Evolutionary conservation across 2,329 filamentous ascomycete genomes (phyloP).

Genomic region (Colletotrichum tabaci): DNA sequence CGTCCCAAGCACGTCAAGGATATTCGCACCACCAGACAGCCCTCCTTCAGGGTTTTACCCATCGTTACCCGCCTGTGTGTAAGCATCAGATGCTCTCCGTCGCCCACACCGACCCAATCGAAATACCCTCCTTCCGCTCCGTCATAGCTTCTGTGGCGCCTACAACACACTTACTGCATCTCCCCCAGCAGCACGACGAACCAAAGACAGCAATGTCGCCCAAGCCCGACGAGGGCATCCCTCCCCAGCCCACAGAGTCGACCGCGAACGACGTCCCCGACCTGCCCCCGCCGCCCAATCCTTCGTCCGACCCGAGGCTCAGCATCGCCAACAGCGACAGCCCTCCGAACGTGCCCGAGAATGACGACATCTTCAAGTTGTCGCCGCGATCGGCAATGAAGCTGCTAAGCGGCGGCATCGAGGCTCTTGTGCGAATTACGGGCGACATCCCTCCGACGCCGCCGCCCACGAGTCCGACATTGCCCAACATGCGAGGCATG

Average conservation of each 20-base stretch:
- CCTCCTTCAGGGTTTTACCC: neutral
- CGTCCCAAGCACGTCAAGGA: conserved; percentile 16
- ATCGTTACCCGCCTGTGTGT: neutral
- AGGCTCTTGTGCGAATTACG: conserved; percentile 79
- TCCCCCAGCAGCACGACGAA: conserved; percentile 13
- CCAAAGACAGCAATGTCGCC: conserved; percentile 20
- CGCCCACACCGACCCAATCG: conserved; percentile 7
- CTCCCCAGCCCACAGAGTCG: conserved; percentile 44
- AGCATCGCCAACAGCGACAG: conserved; percentile 45
- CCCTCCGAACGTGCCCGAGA: conserved; percentile 50
- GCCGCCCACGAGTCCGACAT: conserved; percentile 73
- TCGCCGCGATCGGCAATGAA: conserved; percentile 82
- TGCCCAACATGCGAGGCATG: conserved; percentile 76
- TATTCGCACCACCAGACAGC: conserved; percentile 25
- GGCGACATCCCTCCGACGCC: conserved; percentile 88
- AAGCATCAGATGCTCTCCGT: conserved; percentile 20
- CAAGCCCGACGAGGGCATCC: conserved; percentile 21
- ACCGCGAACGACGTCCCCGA: conserved; percentile 48
- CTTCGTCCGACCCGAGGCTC: conserved; percentile 56
- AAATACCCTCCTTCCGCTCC: conserved; percentile 3
- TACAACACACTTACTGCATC: conserved; percentile 8
- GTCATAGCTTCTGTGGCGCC: conserved; percentile 10
- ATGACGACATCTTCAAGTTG: conserved; percentile 81
- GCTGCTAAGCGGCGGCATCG: conserved; percentile 80
- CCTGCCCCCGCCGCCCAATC: conserved; percentile 60